Evolutionary conservation across 176 grass and related monocot species (phyloP).

Genomic region (Hyparrhenia diplandra): DNA sequence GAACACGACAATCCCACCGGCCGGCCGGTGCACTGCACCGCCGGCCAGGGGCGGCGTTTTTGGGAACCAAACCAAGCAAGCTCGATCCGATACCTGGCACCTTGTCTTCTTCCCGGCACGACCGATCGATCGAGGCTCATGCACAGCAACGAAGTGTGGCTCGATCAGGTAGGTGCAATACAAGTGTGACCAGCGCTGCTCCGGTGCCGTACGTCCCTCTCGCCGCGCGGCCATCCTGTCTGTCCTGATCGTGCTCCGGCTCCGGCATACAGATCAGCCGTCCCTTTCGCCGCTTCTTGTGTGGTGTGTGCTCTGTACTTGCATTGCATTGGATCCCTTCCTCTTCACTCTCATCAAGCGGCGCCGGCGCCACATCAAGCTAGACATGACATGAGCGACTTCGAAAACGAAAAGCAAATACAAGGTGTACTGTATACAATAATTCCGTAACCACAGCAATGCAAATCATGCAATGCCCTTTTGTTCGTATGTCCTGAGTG

Average conservation of each 20-base stretch:
- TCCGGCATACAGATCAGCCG: conserved; percentile 25
- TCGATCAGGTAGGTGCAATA: background rate
- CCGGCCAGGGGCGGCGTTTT: background rate
- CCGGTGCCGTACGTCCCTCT: background rate
- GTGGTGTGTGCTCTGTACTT: background rate
- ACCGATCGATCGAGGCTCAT: background rate
- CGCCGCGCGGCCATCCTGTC: conserved; percentile 8
- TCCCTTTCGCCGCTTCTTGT: background rate
- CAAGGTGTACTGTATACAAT: background rate
- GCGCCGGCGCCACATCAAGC: background rate
- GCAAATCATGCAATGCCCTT: background rate
- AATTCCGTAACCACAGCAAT: background rate
- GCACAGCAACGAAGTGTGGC: background rate
- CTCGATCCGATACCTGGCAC: background rate
- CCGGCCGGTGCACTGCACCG: background rate
- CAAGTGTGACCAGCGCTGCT: background rate
- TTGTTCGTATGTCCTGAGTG: background rate
- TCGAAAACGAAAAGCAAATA: background rate
- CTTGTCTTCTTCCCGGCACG: background rate
- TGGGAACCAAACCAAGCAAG: background rate
- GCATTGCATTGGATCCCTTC: background rate
- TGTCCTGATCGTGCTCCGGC: conserved; percentile 2
- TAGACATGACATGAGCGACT: background rate
- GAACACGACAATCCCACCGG: background rate
- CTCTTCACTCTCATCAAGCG: conserved; percentile 15